Percentiles rank a stretch among this genome's conserved stretches.
Evolutionary conservation across 176 grass and related monocot genomes (phyloP).

Genomic region (Aegilops umbellulata): DNA sequence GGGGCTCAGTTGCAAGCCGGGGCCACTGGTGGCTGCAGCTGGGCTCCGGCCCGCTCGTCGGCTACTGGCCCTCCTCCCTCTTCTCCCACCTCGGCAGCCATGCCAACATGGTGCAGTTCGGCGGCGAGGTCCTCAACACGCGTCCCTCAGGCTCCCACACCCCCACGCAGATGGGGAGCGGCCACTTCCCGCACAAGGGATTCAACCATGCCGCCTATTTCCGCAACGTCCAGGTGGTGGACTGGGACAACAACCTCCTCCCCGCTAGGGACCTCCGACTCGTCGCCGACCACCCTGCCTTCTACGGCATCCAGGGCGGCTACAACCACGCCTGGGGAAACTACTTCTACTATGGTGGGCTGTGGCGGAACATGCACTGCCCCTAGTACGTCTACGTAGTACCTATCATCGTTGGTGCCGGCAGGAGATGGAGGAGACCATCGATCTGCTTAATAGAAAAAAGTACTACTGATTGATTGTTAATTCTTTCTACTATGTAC

Average conservation of each 20-base stretch:
- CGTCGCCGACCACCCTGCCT: conserved; percentile 63
- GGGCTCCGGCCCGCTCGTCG: conserved; percentile 60
- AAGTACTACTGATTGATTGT: neutral
- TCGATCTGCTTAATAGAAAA: neutral
- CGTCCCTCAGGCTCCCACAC: conserved; percentile 53
- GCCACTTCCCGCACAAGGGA: conserved; percentile 50
- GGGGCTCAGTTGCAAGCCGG: neutral
- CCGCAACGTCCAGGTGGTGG: conserved; percentile 78
- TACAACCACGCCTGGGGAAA: conserved; percentile 57
- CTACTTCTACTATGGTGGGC: conserved; percentile 91
- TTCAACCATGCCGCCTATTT: conserved; percentile 67
- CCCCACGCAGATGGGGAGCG: conserved; percentile 78
- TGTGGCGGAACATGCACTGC: conserved; percentile 59
- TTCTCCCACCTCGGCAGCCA: conserved; percentile 67
- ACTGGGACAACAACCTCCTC: conserved; percentile 82
- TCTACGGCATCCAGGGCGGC: conserved; percentile 57
- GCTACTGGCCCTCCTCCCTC: conserved; percentile 70
- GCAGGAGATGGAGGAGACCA: neutral
- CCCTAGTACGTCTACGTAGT: neutral
- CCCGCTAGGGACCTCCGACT: conserved; percentile 50
- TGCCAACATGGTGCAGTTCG: conserved; percentile 91
- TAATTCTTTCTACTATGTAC: neutral
- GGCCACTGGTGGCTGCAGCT: conserved; percentile 91
- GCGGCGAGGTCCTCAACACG: conserved; percentile 74
- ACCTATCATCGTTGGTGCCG: neutral